Conservation (phyloP, 2,329 filamentous ascomycete species). For the Ophiocordyceps unilateralis region DNA sequence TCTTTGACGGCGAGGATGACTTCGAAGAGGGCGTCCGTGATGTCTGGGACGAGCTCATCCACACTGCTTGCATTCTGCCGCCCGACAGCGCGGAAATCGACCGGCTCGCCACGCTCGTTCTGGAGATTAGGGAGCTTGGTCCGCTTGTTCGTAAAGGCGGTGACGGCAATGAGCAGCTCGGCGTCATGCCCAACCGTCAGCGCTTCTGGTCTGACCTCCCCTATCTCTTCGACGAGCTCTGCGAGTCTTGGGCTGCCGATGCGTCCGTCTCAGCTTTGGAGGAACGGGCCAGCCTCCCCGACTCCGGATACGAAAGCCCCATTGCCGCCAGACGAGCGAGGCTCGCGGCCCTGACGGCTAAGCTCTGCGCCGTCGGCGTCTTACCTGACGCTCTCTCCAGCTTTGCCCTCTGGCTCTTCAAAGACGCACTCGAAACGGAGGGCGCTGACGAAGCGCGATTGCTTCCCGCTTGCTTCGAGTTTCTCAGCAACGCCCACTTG, state of each 20-base stretch:
- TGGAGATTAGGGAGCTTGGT: conserved; percentile 3
- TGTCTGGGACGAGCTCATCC: conserved; percentile 5
- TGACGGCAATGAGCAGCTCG: not conserved
- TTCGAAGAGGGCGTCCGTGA: conserved; percentile 3
- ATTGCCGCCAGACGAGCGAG: not conserved
- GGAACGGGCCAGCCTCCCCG: not conserved
- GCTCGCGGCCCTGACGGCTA: conserved; percentile 1
- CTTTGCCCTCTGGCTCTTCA: conserved; percentile 3
- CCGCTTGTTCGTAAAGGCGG: not conserved
- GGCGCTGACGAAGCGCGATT: not conserved
- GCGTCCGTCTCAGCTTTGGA: not conserved
- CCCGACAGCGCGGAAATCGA: conserved; percentile 4
- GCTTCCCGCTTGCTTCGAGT: conserved; percentile 2
- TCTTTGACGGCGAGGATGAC: not conserved
- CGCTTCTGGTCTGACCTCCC: conserved; percentile 3
- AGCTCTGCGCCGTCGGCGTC: conserved; percentile 3
- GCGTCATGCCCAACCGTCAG: conserved; percentile 2
- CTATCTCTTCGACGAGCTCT: conserved; percentile 2
- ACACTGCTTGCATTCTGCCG: conserved; percentile 3
- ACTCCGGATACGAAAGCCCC: not conserved
- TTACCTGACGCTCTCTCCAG: not conserved
- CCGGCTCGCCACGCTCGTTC: conserved; percentile 3
- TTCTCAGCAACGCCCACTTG: conserved; percentile 1
- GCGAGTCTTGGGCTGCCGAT: conserved; percentile 1
- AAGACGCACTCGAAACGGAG: conserved; percentile 1